Conservation (phyloP, 257 asterid genomes). For the Leptodermis oblonga region DNA sequence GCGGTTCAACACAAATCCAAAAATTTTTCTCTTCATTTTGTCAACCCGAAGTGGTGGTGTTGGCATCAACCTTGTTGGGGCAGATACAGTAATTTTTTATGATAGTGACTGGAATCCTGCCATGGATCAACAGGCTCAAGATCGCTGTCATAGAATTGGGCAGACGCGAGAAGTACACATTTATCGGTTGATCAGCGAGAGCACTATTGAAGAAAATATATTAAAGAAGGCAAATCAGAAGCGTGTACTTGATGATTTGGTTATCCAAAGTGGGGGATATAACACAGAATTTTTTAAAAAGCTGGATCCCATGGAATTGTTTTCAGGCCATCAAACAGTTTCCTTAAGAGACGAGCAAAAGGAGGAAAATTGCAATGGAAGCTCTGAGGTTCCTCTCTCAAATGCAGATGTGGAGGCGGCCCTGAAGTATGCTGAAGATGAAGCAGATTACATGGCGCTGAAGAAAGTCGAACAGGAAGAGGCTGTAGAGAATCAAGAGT, state of each 20-base stretch:
- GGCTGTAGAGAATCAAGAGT: slow-evolving; percentile 98
- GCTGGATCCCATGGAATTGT: slow-evolving; percentile 87
- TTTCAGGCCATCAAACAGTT: slow-evolving; percentile 62
- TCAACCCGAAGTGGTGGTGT: slow-evolving; percentile 99
- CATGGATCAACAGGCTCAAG: slow-evolving; percentile 99
- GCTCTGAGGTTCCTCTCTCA: slow-evolving; percentile 57
- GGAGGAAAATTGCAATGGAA: slow-evolving; percentile 38
- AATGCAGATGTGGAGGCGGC: slow-evolving; percentile 95
- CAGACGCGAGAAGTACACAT: slow-evolving; percentile 99
- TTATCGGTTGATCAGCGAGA: slow-evolving; percentile 91
- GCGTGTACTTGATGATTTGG: slow-evolving; percentile 92
- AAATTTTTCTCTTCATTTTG: slow-evolving; percentile 84
- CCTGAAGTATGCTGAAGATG: slow-evolving; percentile 94
- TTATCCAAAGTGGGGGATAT: slow-evolving; percentile 93
- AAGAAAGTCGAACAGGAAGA: slow-evolving; percentile 98
- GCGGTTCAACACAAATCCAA: slow-evolving; percentile 89
- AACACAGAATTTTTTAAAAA: slow-evolving; percentile 94
- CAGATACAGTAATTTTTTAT: slow-evolving; percentile 95
- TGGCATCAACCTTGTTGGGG: slow-evolving; percentile 97
- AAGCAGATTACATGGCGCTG: slow-evolving; percentile 98
- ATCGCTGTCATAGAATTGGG: slow-evolving; percentile 99
- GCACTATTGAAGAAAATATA: slow-evolving; percentile 97
- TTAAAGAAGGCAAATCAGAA: slow-evolving; percentile 95
- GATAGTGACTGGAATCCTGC: slow-evolving; percentile 99
- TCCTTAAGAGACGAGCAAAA: slow-evolving; percentile 32